These are phyloP conservation scores for Xanthoconium stramineum DNA, from an alignment of 768 basidiomycete species.

Conservation along the genomic window DNA sequence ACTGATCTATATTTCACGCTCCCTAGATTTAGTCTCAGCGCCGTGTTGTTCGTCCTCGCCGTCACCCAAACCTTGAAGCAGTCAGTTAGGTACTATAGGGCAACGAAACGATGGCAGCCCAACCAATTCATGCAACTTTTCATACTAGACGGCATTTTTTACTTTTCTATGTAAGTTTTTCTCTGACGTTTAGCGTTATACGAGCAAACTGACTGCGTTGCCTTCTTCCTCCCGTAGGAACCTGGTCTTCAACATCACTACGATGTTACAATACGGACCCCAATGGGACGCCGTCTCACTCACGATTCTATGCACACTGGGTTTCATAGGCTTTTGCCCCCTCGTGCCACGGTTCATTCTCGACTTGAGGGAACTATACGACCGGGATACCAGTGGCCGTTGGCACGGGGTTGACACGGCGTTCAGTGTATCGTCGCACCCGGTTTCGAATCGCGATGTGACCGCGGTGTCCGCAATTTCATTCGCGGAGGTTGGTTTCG, in stretches of 20 bases:
- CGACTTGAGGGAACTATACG: not conserved
- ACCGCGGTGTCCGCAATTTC: not conserved
- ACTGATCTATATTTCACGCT: not conserved
- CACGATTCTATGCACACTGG: not conserved
- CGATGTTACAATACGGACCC: not conserved
- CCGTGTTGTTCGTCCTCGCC: not conserved
- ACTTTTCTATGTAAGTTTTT: constrained; percentile 1
- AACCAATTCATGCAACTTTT: not conserved
- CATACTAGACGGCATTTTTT: not conserved
- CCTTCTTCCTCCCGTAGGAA: not conserved
- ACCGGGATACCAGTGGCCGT: not conserved
- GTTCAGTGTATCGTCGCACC: not conserved
- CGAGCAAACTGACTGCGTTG: not conserved
- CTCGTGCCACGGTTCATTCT: not conserved
- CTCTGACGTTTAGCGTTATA: not conserved
- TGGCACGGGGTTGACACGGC: not conserved
- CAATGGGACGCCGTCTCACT: not conserved
- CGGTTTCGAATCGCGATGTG: not conserved
- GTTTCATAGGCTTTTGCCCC: not conserved
- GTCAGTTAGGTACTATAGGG: not conserved
- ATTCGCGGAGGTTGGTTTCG: not conserved
- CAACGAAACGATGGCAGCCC: not conserved
- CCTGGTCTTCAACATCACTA: not conserved
- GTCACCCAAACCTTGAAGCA: not conserved
- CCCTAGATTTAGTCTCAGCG: not conserved